Conservation (phyloP, 163 green algal species). For the Prototheca wickerhamii region DNA sequence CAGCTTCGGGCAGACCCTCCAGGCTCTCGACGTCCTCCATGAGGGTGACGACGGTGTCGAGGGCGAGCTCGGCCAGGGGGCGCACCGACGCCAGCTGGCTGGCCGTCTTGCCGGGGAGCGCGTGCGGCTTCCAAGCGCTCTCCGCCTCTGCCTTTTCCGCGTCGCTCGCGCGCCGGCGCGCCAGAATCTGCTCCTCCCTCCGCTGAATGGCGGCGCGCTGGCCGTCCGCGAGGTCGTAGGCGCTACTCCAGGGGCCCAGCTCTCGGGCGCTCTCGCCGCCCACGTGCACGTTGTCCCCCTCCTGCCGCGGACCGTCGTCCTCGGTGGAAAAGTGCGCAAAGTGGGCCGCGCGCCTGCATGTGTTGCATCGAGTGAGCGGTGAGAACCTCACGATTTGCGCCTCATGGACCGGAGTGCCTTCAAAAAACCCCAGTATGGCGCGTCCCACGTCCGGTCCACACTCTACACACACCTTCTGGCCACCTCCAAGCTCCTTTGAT, state of each 20-base stretch:
- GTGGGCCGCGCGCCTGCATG: constrained; percentile 37
- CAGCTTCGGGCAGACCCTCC: constrained; percentile 47
- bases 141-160: not conserved
- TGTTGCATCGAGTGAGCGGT: too few relatives aligned
- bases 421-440: too few relatives aligned
- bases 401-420: too few relatives aligned
- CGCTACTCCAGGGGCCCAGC: constrained; percentile 57
- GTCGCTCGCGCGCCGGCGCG: not conserved
- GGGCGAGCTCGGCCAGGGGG: constrained; percentile 30
- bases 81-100: constrained; percentile 11
- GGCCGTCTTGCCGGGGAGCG: constrained; percentile 26
- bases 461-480: too few relatives aligned
- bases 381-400: too few relatives aligned
- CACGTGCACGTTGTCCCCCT: constrained; percentile 18
- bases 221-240: constrained; percentile 51
- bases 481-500: too few relatives aligned
- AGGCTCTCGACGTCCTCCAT: constrained; percentile 58
- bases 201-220: constrained; percentile 35
- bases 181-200: constrained; percentile 32
- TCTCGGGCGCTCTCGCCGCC: constrained; percentile 36
- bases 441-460: too few relatives aligned
- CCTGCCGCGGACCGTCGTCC: constrained; percentile 15
- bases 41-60: constrained; percentile 38
- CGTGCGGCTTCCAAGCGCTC: constrained; percentile 29
- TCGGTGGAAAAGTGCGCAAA: constrained; percentile 36